A percentile compares a stretch with the other conserved stretches of the same genome.
phyloP scores from a whole-genome alignment of 1,284 basidiomycete species.

The Ganoderma lucidum region DNA sequence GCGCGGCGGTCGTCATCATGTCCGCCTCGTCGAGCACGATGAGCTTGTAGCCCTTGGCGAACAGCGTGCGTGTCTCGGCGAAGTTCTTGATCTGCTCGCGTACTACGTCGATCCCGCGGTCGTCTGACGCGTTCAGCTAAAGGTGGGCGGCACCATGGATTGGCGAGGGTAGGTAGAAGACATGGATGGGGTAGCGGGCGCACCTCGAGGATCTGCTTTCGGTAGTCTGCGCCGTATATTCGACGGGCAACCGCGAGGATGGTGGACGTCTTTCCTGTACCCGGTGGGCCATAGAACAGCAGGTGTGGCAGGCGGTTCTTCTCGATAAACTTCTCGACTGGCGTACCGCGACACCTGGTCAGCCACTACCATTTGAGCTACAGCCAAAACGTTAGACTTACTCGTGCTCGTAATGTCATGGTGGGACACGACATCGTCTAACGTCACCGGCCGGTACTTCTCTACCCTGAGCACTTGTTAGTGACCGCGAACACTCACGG shows the following conservation, averaged over 20 bases:
- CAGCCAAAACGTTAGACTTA: conserved; percentile 47
- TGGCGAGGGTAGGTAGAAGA: not conserved
- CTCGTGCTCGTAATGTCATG: conserved; percentile 94
- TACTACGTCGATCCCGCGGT: conserved; percentile 98
- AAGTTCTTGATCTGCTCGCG: conserved; percentile 99
- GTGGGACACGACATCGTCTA: conserved; percentile 95
- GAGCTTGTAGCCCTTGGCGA: conserved; percentile 94
- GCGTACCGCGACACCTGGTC: not conserved
- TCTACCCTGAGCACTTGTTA: conserved; percentile 77
- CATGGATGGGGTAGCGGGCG: conserved; percentile 28
- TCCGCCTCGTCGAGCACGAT: conserved; percentile 99
- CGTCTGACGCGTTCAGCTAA: conserved; percentile 96
- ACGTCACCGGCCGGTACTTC: conserved; percentile 89
- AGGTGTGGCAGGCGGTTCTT: conserved; percentile 95
- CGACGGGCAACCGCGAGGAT: conserved; percentile 96
- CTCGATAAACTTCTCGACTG: conserved; percentile 98
- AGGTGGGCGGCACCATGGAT: not conserved
- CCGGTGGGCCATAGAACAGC: conserved; percentile 97
- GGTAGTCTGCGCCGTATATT: conserved; percentile 86
- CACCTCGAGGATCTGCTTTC: conserved; percentile 95
- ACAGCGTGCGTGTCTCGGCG: conserved; percentile 93
- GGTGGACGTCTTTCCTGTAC: conserved; percentile 97
- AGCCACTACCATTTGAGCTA: not conserved
- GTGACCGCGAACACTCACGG: not conserved
- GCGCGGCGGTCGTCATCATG: conserved; percentile 99